A percentile compares a stretch with the other conserved stretches of the same genome.
Evolutionary conservation across 257 asterid genomes (phyloP).

Genomic region (Fraxinus anomala): DNA sequence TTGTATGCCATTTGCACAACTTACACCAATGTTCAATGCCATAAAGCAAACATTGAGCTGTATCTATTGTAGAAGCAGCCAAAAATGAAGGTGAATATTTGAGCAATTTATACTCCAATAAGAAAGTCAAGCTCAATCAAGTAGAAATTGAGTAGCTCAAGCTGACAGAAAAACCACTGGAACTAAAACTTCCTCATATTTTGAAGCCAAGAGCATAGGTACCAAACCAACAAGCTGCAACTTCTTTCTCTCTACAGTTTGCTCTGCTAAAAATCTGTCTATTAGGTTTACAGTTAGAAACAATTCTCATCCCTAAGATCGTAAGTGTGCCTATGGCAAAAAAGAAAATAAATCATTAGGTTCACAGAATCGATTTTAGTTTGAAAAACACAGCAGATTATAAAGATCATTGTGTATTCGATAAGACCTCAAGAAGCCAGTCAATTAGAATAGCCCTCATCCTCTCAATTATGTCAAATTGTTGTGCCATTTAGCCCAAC

Average conservation of each 20-base stretch:
- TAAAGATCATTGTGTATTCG: no score
- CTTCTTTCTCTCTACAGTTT: conserved; percentile 73
- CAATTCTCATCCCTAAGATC: conserved; percentile 77
- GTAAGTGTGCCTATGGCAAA: conserved; percentile 67
- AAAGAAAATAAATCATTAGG: no score
- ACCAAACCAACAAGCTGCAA: conserved; percentile 88
- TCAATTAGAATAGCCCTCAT: conserved; percentile 90
- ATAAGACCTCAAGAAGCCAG: conserved; percentile 83
- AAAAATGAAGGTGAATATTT: conserved; percentile 70
- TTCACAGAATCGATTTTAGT: neutral
- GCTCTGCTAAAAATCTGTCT: conserved; percentile 79
- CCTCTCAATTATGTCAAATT: conserved; percentile 72
- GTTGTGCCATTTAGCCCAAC: conserved; percentile 72
- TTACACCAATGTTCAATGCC: conserved; percentile 74
- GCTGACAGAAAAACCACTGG: conserved; percentile 49
- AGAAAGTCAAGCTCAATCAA: conserved; percentile 67
- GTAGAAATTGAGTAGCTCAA: conserved; percentile 73
- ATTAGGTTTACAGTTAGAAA: conserved; percentile 79
- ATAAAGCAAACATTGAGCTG: conserved; percentile 68
- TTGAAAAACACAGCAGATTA: no score
- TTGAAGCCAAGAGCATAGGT: conserved; percentile 91
- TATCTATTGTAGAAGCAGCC: conserved; percentile 71
- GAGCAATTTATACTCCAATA: conserved; percentile 88
- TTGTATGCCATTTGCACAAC: conserved; percentile 77
- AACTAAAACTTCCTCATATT: conserved; percentile 84